These are phyloP conservation scores for Penicillium sp. DNA, from an alignment of 2,329 filamentous ascomycete genomes.

Conservation along the genomic window DNA sequence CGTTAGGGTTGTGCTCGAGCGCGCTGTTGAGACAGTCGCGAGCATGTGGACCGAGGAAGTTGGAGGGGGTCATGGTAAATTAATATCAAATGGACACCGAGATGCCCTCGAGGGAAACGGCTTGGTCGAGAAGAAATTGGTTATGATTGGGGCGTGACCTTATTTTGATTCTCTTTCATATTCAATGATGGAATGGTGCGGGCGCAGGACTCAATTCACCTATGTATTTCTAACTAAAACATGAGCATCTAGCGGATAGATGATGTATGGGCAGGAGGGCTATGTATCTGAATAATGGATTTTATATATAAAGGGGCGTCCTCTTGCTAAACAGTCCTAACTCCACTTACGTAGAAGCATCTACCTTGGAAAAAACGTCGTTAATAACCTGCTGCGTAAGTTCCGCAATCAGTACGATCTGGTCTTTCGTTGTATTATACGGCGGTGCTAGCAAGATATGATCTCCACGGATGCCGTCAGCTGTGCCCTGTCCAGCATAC, in stretches of 20 bases:
- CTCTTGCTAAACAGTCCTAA: too few species aligned
- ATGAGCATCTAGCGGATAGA: neutral
- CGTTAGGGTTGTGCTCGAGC: slow-evolving; percentile 83
- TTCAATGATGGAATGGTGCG: neutral
- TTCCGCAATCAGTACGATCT: slow-evolving; percentile 55
- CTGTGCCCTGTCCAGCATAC: slow-evolving; percentile 62
- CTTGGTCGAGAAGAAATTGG: slow-evolving; percentile 11
- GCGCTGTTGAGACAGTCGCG: slow-evolving; percentile 81
- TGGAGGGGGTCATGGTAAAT: neutral
- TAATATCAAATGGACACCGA: slow-evolving; percentile 5
- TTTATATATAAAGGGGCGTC: neutral
- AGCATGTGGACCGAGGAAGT: slow-evolving; percentile 53
- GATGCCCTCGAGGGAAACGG: neutral
- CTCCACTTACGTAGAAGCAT: neutral
- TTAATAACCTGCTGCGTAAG: slow-evolving; percentile 50
- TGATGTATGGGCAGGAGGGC: neutral
- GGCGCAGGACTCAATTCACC: neutral
- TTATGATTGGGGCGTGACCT: slow-evolving; percentile 11
- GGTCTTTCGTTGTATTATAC: slow-evolving; percentile 58
- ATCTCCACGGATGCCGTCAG: slow-evolving; percentile 59
- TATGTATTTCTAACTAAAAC: neutral
- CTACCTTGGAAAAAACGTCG: slow-evolving; percentile 40
- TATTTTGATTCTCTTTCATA: neutral
- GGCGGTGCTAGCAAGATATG: slow-evolving; percentile 67
- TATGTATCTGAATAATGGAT: neutral